phyloP scores from a whole-genome alignment of 495 filamentous ascomycete species.

The Collariella sp. region DNA sequence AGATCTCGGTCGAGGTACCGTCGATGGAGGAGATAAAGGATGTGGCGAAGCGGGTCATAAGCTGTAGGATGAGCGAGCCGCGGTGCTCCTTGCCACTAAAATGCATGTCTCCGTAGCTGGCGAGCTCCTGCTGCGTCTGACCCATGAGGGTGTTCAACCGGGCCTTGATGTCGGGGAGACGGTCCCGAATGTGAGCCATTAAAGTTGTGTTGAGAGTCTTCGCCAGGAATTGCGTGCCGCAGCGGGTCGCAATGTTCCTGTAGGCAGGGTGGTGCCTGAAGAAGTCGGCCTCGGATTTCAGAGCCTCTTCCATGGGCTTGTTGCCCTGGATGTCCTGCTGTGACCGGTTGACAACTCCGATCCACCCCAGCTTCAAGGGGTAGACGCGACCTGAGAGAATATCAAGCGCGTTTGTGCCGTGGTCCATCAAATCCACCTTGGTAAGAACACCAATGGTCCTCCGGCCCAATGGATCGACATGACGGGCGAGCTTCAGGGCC shows the following conservation, averaged over 20 bases:
- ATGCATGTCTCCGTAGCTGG: constrained; percentile 95
- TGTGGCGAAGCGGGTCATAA: constrained; percentile 97
- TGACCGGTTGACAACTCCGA: constrained; percentile 94
- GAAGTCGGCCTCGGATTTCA: constrained; percentile 87
- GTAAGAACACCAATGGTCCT: constrained; percentile 96
- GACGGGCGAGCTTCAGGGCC: constrained; percentile 88
- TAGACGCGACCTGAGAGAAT: constrained; percentile 95
- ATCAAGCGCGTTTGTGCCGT: constrained; percentile 95
- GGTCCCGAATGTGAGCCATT: constrained; percentile 93
- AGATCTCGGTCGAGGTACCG: constrained; percentile 95
- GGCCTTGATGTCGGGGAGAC: constrained; percentile 95
- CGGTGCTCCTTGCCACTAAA: constrained; percentile 97
- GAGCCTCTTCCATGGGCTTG: constrained; percentile 80
- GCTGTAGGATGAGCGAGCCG: constrained; percentile 85
- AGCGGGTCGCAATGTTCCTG: constrained; percentile 87
- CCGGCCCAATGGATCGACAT: constrained; percentile 91
- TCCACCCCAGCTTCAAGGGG: constrained; percentile 93
- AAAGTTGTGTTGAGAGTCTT: constrained; percentile 92
- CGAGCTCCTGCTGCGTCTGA: constrained; percentile 96
- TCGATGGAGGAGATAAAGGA: constrained; percentile 99
- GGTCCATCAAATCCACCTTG: constrained; percentile 98
- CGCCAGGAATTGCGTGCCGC: constrained; percentile 90
- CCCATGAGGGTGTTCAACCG: constrained; percentile 97
- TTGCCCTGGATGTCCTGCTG: constrained; percentile 97
- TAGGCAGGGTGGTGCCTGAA: constrained; percentile 97